Conservation (phyloP, 1,139 yeast genomes). For the Pichia sp. region DNA sequence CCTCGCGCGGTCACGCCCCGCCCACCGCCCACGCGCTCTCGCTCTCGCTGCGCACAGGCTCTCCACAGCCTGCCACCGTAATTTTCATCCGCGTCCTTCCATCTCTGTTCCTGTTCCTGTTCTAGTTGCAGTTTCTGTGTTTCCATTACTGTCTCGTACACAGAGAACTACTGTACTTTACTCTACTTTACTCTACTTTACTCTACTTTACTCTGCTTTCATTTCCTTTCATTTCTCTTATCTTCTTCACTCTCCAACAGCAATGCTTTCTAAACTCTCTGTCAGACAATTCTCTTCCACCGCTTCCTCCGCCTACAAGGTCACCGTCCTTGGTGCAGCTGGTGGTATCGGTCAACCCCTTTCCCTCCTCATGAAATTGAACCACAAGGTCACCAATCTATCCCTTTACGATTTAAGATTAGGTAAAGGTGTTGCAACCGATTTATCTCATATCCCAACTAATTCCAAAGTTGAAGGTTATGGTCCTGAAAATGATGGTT, state of each 20-base stretch:
- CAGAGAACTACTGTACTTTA: no score
- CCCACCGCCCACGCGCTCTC: no score
- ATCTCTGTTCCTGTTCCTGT: not conserved
- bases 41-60: not conserved
- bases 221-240: not conserved
- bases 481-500: constrained; percentile 81
- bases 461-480: constrained; percentile 77
- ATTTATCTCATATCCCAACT: constrained; percentile 87
- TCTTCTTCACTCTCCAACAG: not conserved
- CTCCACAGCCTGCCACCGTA: no score
- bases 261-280: constrained; percentile 33
- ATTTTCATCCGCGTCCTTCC: no score
- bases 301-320: constrained; percentile 63
- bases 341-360: constrained; percentile 99
- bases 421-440: constrained; percentile 97
- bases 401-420: constrained; percentile 88
- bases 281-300: constrained; percentile 56
- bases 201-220: no score
- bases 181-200: no score
- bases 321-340: constrained; percentile 90
- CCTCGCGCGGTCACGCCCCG: no score
- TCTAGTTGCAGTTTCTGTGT: not conserved
- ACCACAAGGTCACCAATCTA: constrained; percentile 77
- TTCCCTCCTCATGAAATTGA: constrained; percentile 80
- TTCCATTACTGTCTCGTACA: no score